phyloP scores from a whole-genome alignment of 2,329 filamentous ascomycete genomes.

The Talaromyces sp. region DNA sequence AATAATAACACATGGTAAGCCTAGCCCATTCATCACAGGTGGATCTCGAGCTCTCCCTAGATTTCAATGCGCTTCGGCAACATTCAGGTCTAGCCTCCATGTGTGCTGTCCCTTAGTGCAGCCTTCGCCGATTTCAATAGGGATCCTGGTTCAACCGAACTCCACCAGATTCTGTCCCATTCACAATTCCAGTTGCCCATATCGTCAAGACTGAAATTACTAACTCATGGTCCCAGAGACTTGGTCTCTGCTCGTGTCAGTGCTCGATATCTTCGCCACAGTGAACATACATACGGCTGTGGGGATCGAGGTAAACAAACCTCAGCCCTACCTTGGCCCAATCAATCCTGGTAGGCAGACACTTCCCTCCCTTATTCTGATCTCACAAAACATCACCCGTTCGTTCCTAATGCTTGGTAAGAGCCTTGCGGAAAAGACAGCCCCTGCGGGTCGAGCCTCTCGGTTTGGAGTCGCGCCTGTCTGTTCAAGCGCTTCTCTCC shows the following conservation, averaged over 20 bases:
- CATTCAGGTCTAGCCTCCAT: background rate
- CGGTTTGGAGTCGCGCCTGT: background rate
- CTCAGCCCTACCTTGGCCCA: slow-evolving; percentile 11
- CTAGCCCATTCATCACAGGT: background rate
- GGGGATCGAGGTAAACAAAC: slow-evolving; percentile 7
- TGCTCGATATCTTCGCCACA: slow-evolving; percentile 2
- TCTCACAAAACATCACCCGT: slow-evolving; percentile 4
- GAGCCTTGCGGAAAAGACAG: background rate
- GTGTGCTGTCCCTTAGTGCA: slow-evolving; percentile 9
- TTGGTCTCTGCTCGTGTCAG: background rate
- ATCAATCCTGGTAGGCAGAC: slow-evolving; percentile 8
- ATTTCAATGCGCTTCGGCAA: slow-evolving; percentile 2
- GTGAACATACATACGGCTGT: background rate
- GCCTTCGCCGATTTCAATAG: background rate
- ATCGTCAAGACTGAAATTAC: background rate
- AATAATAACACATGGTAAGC: slow-evolving; percentile 10
- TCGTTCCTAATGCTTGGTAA: background rate
- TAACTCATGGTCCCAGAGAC: background rate
- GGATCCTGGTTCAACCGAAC: background rate
- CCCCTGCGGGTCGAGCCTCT: background rate
- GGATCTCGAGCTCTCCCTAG: slow-evolving; percentile 6
- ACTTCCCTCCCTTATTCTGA: background rate
- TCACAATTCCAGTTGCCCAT: background rate
- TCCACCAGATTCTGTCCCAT: background rate
- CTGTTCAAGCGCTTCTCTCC: slow-evolving; percentile 5